Evolutionary conservation across 2,329 filamentous ascomycete species (phyloP), one percentile per base, ranked within the genome.

Genomic region (Xylaria sp.): DNA sequence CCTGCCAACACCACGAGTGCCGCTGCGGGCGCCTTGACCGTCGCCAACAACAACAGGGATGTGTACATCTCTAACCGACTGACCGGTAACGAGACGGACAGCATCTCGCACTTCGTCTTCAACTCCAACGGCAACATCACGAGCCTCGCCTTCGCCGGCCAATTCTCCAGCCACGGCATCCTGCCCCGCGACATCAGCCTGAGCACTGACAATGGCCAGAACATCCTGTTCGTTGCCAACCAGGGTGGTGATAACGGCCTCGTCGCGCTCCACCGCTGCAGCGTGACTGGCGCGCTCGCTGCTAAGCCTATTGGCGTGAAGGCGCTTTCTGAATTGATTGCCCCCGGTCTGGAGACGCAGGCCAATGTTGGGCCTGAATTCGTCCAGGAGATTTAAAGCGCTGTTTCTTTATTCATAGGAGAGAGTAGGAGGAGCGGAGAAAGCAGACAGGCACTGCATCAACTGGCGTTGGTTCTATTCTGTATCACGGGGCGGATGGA

Each of bases 11-110:
- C 78, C 44, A 77, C 73, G 32, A 74, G 74, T 1, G 83, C 84
- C 6, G 80, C 82, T 0, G 84, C 82, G 1, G 85, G 84, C 53
- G 84, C 83, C 75, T 74, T 87, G 47, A 76, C 80, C 66, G 74
- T 86, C 40, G 77, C 81, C 9, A 73, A 75, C 29, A 82, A 84
- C 76, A 79, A 78, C 74, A 76, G 75, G 71, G 78, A 85, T 76
- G 72, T 87, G 21, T 87, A 87, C 76, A 80, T 86, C 61, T 84
- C 84, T 44, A 87, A 87, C 80, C 84, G 85, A 3, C 71, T 85
- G 29, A 83, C 80, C 1, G 84, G 83, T 62, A 80, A 81, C 72
- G 72, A 71, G 2, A 82, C 81, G 9, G 85, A 87, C 77, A 83
- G 78, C 72, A 82, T 87, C 73, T 80, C 83, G 5, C 82, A 83